Evolutionary conservation across 2,329 filamentous ascomycete species (phyloP), one percentile per base, ranked within the genome.

Genomic region (Trichophaea hybrida): DNA sequence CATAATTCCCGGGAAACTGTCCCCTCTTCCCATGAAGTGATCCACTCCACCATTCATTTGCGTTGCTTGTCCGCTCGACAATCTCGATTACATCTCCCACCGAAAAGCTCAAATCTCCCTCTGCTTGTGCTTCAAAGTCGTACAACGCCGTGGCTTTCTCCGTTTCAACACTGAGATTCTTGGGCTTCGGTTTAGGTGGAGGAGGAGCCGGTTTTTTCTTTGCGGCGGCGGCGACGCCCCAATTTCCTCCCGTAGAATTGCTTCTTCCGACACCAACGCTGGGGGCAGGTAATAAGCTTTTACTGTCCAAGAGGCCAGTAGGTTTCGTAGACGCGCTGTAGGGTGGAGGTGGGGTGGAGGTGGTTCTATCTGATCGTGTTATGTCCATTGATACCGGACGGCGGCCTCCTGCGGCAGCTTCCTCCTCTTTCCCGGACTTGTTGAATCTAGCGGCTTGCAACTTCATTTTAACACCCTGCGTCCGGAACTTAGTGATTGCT

Each of bases 31-130:
- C 88, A 61, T 85, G 78, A 57, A 94, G 71, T 70, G 82, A 86
- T 40, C 93, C 93, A 6, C 79, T 84, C 93, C 93, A 98, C 93
- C 93, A 98, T 73, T 98, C 93, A 68, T 98, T 97, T 55, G 88
- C 84, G 69, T 95, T 96, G 64, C 80, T 78, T n/a, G 88, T 94
- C 66, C 87, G 80, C 61, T 78, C 79, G 1, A 93, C 72, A 67
- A 98, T 90, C 72, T 97, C 90, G 69, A 98, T 97, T 4, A 85
- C 75, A 63, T 98, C 93, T 4, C 91, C 90, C 0, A 88, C 82
- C 15, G 79, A 80, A 74, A 98, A 98, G 69, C 87, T 94, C 64
- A 98, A 75, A 71, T 98, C 93, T 2, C 90, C 90, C 65, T 94
- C 89, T 1, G 91, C 90, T 71, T 97, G 90, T 5, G 93, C 93